Conservation (phyloP, 306 rosid species). For the Dalbergia oliveri region DNA sequence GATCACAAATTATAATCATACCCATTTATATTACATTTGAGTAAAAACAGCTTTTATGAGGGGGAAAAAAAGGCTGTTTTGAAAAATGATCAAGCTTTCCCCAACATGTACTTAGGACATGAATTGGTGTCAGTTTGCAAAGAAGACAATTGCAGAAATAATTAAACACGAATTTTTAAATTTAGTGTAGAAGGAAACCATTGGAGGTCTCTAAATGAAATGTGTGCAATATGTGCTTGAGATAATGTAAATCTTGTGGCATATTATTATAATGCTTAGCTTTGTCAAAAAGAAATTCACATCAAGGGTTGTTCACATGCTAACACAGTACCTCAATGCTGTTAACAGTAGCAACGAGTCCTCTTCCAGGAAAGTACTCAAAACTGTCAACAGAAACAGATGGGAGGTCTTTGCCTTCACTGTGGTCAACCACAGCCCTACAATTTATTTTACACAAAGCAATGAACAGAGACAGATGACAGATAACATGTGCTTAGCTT, state of each 20-base stretch:
- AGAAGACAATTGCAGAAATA: constrained; percentile 11
- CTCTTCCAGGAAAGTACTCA: constrained; percentile 97
- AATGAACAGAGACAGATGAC: neutral
- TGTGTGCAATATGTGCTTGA: constrained; percentile 37
- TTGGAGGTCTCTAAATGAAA: constrained; percentile 4
- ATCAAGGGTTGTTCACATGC: neutral
- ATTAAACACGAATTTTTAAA: constrained; percentile 7
- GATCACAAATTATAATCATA: too few species aligned
- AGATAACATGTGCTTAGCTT: constrained; percentile 42
- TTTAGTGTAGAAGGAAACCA: constrained; percentile 1
- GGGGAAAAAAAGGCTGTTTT: too few species aligned
- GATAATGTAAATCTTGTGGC: constrained; percentile 36
- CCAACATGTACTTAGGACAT: neutral
- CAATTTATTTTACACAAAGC: constrained; percentile 45
- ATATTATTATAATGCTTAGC: neutral
- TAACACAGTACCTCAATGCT: constrained; percentile 67
- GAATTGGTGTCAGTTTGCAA: constrained; percentile 16
- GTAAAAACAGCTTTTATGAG: too few species aligned
- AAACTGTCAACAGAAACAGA: constrained; percentile 90
- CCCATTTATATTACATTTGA: too few species aligned
- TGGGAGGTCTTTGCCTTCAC: constrained; percentile 94
- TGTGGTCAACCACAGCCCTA: constrained; percentile 99
- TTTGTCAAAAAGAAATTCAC: constrained; percentile 41
- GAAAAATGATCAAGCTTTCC: neutral
- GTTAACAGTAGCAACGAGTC: constrained; percentile 87